Evolutionary conservation across 257 asterid genomes (phyloP).

Genomic region (Forsythia viridissima): DNA sequence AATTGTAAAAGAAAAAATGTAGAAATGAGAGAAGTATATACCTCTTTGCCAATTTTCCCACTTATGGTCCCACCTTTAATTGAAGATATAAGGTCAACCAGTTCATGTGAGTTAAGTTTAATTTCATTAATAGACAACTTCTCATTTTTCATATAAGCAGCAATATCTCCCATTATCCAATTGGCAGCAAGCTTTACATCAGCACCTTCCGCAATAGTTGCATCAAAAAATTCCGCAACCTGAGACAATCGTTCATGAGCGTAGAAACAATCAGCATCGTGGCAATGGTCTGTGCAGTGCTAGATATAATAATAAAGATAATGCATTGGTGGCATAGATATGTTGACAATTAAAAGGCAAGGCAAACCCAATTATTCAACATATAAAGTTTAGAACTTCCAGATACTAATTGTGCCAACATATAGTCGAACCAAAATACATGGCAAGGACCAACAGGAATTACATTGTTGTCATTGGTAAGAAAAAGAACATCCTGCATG

Average conservation of each 20-base stretch:
- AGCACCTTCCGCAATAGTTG: conserved; percentile 67
- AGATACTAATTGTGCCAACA: neutral
- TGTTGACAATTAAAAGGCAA: neutral
- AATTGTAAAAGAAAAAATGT: neutral
- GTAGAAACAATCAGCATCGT: neutral
- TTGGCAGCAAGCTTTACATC: conserved; percentile 85
- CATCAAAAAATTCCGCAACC: conserved; percentile 90
- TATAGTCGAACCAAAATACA: neutral
- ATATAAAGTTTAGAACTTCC: neutral
- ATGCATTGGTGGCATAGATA: neutral
- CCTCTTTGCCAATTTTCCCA: conserved; percentile 99
- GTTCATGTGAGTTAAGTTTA: conserved; percentile 77
- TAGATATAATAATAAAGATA: neutral
- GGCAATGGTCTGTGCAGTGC: neutral
- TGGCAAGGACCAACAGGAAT: conserved; percentile 27
- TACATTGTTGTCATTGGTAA: conserved; percentile 71
- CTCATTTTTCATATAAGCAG: conserved; percentile 89
- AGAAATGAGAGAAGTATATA: conserved; percentile 18
- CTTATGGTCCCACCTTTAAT: conserved; percentile 86
- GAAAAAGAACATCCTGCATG: conserved; percentile 98
- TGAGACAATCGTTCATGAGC: conserved; percentile 31
- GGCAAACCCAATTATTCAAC: neutral
- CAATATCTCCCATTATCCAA: conserved; percentile 98
- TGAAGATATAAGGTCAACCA: conserved; percentile 83
- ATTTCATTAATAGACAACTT: conserved; percentile 67